Evolutionary conservation across 2,329 filamentous ascomycete species (phyloP).

Genomic region (Neonectria faginata): DNA sequence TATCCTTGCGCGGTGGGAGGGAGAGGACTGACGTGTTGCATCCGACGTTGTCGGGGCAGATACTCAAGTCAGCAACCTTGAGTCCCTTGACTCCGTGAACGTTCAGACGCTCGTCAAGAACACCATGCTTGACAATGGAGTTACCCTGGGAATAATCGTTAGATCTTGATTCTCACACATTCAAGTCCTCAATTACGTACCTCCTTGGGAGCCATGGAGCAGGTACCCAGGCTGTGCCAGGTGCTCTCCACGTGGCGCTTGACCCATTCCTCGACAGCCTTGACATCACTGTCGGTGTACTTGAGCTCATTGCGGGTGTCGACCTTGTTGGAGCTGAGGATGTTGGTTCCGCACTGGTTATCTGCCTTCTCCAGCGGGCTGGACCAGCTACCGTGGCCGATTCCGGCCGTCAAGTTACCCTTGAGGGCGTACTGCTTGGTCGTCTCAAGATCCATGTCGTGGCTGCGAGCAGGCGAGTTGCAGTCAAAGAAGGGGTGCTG

Average conservation of each 20-base stretch:
- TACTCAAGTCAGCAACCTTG: conserved; percentile 80
- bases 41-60: conserved; percentile 83
- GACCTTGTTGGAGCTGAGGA: conserved; percentile 73
- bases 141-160: conserved; percentile 65
- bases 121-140: conserved; percentile 83
- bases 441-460: conserved; percentile 79
- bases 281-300: conserved; percentile 73
- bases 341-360: conserved; percentile 56
- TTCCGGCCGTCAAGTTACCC: conserved; percentile 76
- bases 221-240: conserved; percentile 65
- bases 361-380: conserved; percentile 67
- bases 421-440: conserved; percentile 81
- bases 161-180: neutral
- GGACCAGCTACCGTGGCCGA: conserved; percentile 80
- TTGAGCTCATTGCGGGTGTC: conserved; percentile 71
- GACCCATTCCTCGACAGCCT: conserved; percentile 76
- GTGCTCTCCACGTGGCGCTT: conserved; percentile 81
- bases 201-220: conserved; percentile 81
- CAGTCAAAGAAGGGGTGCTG: conserved; percentile 78
- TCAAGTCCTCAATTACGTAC: neutral
- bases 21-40: conserved; percentile 68
- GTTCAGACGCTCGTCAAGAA: conserved; percentile 81
- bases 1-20: conserved; percentile 27
- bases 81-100: conserved; percentile 82
- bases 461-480: conserved; percentile 75